A percentile compares a stretch with the other conserved stretches of the same genome.
Evolutionary conservation across 768 basidiomycete genomes (phyloP).

Genomic region (Pluteus cervinus): DNA sequence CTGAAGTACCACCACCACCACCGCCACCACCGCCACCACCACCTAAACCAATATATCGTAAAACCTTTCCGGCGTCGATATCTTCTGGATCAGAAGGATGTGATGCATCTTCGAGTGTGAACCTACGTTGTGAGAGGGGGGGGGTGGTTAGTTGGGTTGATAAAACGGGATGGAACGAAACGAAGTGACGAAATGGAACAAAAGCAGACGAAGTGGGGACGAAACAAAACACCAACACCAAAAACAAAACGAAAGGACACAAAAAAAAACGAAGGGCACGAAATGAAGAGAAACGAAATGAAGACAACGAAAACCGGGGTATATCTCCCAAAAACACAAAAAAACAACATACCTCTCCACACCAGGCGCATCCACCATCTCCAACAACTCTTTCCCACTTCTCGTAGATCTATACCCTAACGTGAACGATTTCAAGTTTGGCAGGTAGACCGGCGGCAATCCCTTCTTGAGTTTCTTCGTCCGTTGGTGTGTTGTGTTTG

Average conservation of each 20-base stretch:
- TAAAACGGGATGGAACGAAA: no score
- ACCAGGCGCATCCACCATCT: conserved; percentile 33
- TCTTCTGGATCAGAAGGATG: conserved; percentile 34
- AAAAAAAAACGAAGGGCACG: conserved; percentile 1
- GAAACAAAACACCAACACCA: no score
- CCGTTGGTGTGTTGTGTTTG: no score
- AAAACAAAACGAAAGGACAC: neutral
- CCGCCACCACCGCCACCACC: conserved; percentile 15
- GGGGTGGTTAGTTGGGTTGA: no score
- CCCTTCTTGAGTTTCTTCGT: no score
- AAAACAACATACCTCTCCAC: conserved; percentile 21
- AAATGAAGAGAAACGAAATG: no score
- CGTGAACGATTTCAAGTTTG: conserved; percentile 28
- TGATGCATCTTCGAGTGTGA: conserved; percentile 40
- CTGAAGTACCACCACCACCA: conserved; percentile 9
- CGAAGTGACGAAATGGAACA: no score
- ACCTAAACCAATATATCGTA: conserved; percentile 31
- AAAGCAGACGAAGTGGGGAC: no score
- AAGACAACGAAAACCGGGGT: no score
- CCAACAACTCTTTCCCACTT: conserved; percentile 33
- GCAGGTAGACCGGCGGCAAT: conserved; percentile 28
- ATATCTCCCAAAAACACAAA: no score
- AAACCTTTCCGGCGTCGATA: conserved; percentile 32
- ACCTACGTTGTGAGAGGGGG: no score
- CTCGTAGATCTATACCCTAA: conserved; percentile 38